phyloP scores from a whole-genome alignment of 1,139 yeast species.

The Geotrichum histeridarum region DNA sequence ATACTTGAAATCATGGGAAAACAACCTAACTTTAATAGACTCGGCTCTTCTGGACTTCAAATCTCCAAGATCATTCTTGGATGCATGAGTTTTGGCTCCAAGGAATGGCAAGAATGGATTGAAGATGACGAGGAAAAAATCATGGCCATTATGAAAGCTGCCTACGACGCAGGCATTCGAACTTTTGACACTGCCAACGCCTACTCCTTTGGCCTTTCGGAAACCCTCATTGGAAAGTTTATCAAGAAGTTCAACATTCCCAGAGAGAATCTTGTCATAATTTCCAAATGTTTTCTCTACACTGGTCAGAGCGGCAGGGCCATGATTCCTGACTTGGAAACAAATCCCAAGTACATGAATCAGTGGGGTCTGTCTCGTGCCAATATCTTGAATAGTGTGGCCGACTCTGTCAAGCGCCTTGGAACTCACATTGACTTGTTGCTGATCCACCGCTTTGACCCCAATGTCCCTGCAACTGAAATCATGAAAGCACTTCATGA shows the following conservation, averaged over 20 bases:
- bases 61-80: slow-evolving; percentile 52
- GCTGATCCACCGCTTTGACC: slow-evolving; percentile 37
- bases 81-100: slow-evolving; percentile 53
- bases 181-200: slow-evolving; percentile 52
- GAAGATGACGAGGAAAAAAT: slow-evolving; percentile 44
- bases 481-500: slow-evolving; percentile 53
- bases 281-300: slow-evolving; percentile 40
- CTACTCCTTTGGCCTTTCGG: slow-evolving; percentile 46
- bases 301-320: slow-evolving; percentile 49
- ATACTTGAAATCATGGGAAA: slow-evolving; percentile 25
- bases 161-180: slow-evolving; percentile 38
- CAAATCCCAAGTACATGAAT: slow-evolving; percentile 26
- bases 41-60: slow-evolving; percentile 51
- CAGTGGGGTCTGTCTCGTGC: slow-evolving; percentile 44
- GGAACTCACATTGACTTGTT: slow-evolving; percentile 74
- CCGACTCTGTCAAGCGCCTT: slow-evolving; percentile 48
- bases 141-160: slow-evolving; percentile 41
- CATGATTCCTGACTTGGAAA: background rate
- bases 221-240: slow-evolving; percentile 43
- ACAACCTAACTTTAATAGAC: no score
- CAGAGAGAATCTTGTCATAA: slow-evolving; percentile 41
- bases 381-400: slow-evolving; percentile 45
- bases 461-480: slow-evolving; percentile 34
- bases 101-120: slow-evolving; percentile 48
- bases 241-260: slow-evolving; percentile 36